phyloP scores from a whole-genome alignment of 257 asterid species.

The Solanum virginianum region DNA sequence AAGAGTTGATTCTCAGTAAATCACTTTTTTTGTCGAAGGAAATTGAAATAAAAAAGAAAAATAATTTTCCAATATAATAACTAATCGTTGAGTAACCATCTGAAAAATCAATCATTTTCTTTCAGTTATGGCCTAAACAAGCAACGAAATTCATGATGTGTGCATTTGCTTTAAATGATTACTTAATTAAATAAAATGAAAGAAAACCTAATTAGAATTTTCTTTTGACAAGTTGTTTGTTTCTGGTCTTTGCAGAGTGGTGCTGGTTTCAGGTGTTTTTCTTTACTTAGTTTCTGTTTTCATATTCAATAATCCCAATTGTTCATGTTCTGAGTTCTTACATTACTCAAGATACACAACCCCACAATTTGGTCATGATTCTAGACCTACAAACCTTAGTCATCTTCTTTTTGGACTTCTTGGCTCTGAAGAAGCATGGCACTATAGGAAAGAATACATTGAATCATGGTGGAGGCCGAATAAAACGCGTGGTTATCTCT shows the following conservation, averaged over 20 bases:
- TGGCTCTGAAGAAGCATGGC: slow-evolving; percentile 40
- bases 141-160: background rate
- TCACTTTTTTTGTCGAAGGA: too few relatives aligned
- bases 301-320: slow-evolving; percentile 3
- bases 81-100: too few relatives aligned
- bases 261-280: slow-evolving; percentile 6
- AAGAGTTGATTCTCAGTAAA: too few relatives aligned
- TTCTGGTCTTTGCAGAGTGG: background rate
- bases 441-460: slow-evolving; percentile 20
- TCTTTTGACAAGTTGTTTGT: background rate
- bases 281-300: slow-evolving; percentile 7
- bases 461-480: slow-evolving; percentile 54
- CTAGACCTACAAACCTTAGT: slow-evolving; percentile 23
- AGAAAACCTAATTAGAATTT: background rate
- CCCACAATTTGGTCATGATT: background rate
- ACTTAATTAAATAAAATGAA: background rate
- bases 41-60: too few relatives aligned
- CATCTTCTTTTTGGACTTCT: slow-evolving; percentile 44
- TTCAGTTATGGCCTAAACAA: background rate
- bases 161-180: too few relatives aligned
- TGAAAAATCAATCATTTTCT: too few relatives aligned
- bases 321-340: background rate
- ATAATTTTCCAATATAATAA: too few relatives aligned
- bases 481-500: slow-evolving; percentile 27
- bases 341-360: background rate